Percentiles rank a stretch among this genome's conserved stretches.
phyloP scores from a whole-genome alignment of 306 rosid genomes.

The Prunus davidiana region DNA sequence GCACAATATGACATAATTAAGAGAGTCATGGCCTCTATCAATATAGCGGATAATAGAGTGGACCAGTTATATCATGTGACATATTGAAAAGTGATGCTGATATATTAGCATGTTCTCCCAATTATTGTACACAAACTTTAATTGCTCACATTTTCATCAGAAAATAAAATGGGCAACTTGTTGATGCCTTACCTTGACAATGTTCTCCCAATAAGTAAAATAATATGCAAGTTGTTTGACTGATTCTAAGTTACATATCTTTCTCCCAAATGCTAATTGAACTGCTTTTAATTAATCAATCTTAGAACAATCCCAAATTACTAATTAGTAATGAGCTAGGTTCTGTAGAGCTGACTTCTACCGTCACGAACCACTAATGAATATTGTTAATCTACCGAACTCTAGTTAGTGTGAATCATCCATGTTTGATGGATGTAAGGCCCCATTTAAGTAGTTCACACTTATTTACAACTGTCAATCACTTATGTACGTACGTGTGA shows the following conservation, averaged over 20 bases:
- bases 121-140: constrained; percentile 1
- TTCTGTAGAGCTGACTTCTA: not conserved
- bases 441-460: not conserved
- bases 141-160: constrained; percentile 5
- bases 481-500: too few relatives aligned
- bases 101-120: constrained; percentile 8
- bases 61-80: constrained; percentile 4
- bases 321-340: not conserved
- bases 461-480: not conserved
- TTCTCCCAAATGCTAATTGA: too few relatives aligned
- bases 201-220: not conserved
- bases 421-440: not conserved
- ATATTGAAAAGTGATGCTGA: constrained; percentile 10
- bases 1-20: too few relatives aligned
- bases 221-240: not conserved
- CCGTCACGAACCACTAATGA: not conserved
- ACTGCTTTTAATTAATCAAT: too few relatives aligned
- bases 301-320: not conserved
- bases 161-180: constrained; percentile 6
- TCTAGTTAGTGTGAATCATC: not conserved
- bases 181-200: not conserved
- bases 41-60: not conserved
- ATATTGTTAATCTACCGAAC: not conserved
- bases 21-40: not conserved
- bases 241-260: not conserved